Percentiles rank a stretch among this genome's conserved stretches.
These are phyloP conservation scores for Filobasidium uniguttulatum DNA, from an alignment of 1,284 basidiomycete species.

Conservation along the genomic window DNA sequence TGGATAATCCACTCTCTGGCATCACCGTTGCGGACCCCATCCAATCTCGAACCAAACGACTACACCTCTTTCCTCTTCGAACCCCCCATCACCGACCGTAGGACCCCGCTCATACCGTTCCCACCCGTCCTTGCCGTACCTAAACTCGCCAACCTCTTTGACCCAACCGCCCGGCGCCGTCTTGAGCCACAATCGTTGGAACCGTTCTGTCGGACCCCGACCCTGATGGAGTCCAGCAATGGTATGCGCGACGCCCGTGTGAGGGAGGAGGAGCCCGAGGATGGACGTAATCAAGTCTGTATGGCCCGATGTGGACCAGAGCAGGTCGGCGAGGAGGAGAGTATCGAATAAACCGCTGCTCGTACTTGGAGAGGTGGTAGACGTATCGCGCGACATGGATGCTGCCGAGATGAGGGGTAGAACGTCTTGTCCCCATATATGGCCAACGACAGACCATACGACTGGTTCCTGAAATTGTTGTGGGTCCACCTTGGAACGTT, in stretches of 20 bases:
- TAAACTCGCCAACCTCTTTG: constrained; percentile 16
- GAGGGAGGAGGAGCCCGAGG: constrained; percentile 18
- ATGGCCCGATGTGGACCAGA: constrained; percentile 30
- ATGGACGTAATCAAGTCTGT: constrained; percentile 25
- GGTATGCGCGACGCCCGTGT: constrained; percentile 24
- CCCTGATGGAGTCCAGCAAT: constrained; percentile 34
- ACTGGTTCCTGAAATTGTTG: not conserved
- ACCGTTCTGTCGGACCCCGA: constrained; percentile 28
- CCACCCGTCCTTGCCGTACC: constrained; percentile 25
- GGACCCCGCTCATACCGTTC: constrained; percentile 19
- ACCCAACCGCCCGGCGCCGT: constrained; percentile 17
- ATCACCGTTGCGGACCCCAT: not conserved
- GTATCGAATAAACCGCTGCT: constrained; percentile 21
- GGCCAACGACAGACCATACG: constrained; percentile 8
- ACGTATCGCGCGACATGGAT: not conserved
- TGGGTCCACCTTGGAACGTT: too few relatives aligned
- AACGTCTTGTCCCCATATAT: constrained; percentile 9
- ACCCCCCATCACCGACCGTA: constrained; percentile 20
- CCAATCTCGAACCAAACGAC: constrained; percentile 26
- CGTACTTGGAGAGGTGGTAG: not conserved
- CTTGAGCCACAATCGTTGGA: constrained; percentile 17
- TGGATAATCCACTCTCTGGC: not conserved
- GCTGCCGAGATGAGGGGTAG: not conserved
- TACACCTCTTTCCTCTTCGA: constrained; percentile 30
- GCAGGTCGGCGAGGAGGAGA: constrained; percentile 30